Base-by-base conservation (phyloP, 2,329 filamentous ascomycete species). In the Alternaria ethzedia region DNA sequence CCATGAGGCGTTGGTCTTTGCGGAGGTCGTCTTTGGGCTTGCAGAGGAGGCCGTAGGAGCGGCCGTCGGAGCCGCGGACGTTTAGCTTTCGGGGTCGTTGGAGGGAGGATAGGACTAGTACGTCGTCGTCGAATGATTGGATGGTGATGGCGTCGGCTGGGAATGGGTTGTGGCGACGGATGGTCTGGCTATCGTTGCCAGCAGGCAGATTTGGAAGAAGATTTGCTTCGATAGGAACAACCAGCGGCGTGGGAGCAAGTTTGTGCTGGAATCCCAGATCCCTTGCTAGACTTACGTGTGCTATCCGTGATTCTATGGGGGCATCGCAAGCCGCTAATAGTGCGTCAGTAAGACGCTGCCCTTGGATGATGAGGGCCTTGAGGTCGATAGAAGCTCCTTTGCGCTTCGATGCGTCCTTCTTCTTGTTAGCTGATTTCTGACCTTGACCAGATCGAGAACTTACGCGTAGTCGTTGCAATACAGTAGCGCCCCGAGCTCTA, bases 1-100 rank as follows among this genome's bases (percentile, higher is more conserved):
- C 96, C 94, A 99, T 99, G 20, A 99, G 89, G 55, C 96, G 93
- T 79, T 98, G 95, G 74, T 99, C 96, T 70, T 97, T 99, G 54
- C 96, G 91, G 23, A 99, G 87, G 78, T 99, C 96, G 78, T 99
- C 96, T 79, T 98, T 98, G 9, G 96, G 96, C 76, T 99, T 99
- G 83, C 97, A 96, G 59, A 99, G 86, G 8, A 99, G 87, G 68
- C 93, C 92, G 78, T 99, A 99, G 17, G 87, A 86, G 62, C 91
- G 91, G 8, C 96, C 96, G 79, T 99, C 94, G 0, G 92, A 95
- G 0, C 95, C 96, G 58, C 92, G 88, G 7, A 96, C 92, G 15
- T 89, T 96, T 58, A 99, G 88, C 70, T 95, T 96, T 54, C 95
- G 89, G 12, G 96, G 96, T 70, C 96, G 94, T 61, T 97, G 95